Base-by-base conservation (phyloP, 2,329 filamentous ascomycete species). In the Ascochyta lentis region DNA sequence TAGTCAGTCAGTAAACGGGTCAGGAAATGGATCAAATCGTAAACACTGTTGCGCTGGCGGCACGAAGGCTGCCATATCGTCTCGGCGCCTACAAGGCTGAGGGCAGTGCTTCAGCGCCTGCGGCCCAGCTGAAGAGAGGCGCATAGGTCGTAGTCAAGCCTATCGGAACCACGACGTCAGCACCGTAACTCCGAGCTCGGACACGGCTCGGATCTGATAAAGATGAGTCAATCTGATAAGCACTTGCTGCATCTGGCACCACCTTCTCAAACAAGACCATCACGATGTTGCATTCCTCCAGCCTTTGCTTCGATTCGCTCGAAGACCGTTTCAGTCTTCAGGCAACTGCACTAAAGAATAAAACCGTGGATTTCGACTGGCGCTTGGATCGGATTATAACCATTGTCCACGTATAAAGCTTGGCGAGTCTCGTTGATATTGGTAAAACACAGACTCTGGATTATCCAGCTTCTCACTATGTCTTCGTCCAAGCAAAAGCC, bases 191-290 rank as follows among this genome's bases (percentile, higher is more conserved):
- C 40, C 24, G 27, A 33, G 16, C 16, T 34, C 53, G 19, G 47
- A 56, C 29, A 38, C 23, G 22, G 24, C 34, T 47, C 47, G 47
- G 53, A 56, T 56, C 53, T 51, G 53, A 50, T 56, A 56, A 56
- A 10, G 6, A 4, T 31, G 34, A 51, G 33, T 45, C 49, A 40
- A 45, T 51, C 41, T 45, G 41, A 46, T 52, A 52, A 52, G 41
- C 41, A 40, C 42, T 46, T 39, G 35, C 19, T 16, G 10, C 7
- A 41, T 41, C 39, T 13, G 13, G 26, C 24, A 38, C 1, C 16
- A 39, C 16, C 40, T 38, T 27, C 39, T 22, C 2, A 6, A 49
- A 42, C 19, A 29, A 23, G 37, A 42, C 7, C n/a, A 12, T n/a
- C n/a, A 26, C 7, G 10, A 26, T 27, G 1, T 27, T 27, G 39